phyloP scores from a whole-genome alignment of 1,284 basidiomycete genomes.

The Pisolithus thermaeus region DNA sequence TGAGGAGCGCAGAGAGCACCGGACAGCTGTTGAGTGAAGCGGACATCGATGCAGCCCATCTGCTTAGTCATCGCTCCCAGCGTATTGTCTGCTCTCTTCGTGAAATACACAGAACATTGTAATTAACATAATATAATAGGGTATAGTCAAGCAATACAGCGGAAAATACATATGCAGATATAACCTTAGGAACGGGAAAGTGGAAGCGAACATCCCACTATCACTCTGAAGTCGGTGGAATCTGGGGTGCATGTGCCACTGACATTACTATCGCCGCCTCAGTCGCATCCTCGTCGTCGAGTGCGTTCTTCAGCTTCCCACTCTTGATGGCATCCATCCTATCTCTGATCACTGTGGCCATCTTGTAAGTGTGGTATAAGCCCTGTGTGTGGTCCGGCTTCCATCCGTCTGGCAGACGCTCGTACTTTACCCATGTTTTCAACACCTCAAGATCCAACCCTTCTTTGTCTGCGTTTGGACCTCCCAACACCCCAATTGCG shows the following conservation, averaged over 20 bases:
- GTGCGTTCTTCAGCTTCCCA: constrained; percentile 14
- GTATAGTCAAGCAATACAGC: no score
- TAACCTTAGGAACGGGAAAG: no score
- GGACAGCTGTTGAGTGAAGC: constrained; percentile 17
- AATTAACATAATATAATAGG: no score
- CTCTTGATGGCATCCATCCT: constrained; percentile 24
- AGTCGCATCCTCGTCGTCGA: constrained; percentile 12
- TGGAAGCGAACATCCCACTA: no score
- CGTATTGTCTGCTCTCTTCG: no score
- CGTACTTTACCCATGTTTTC: constrained; percentile 43
- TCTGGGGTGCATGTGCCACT: no score
- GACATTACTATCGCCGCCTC: neutral
- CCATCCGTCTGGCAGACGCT: constrained; percentile 51
- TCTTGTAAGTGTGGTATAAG: constrained; percentile 33
- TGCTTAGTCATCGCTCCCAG: no score
- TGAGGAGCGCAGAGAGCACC: constrained; percentile 45
- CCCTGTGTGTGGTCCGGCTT: constrained; percentile 40
- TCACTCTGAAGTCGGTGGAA: no score
- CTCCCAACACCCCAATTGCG: constrained; percentile 41
- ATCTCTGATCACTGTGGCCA: constrained; percentile 21
- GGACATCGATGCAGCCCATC: neutral
- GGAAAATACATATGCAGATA: no score
- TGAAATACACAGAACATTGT: no score
- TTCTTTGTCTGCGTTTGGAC: constrained; percentile 14
- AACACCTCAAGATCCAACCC: constrained; percentile 44